A percentile compares a stretch with the other conserved stretches of the same genome.
Evolutionary conservation across 495 filamentous ascomycete species (phyloP).

Genomic region (Podospora tetraspora): DNA sequence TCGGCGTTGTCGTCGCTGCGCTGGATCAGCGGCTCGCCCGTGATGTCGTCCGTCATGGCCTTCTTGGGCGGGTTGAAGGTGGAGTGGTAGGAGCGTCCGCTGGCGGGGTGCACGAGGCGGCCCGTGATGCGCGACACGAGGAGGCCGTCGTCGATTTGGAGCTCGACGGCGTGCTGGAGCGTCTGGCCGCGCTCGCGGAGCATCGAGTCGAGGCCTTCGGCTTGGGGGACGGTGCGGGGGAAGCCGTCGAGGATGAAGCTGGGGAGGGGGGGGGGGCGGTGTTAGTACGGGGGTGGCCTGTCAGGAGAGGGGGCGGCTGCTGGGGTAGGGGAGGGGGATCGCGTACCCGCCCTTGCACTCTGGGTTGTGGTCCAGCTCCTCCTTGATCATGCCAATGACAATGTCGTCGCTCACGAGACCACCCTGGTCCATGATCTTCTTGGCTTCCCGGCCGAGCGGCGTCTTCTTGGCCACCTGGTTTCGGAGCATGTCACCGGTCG

Average conservation of each 20-base stretch:
- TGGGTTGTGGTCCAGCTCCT: slow-evolving; percentile 83
- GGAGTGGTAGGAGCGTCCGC: slow-evolving; percentile 93
- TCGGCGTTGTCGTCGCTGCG: slow-evolving; percentile 96
- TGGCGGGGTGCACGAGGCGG: slow-evolving; percentile 90
- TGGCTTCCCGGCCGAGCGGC: slow-evolving; percentile 85
- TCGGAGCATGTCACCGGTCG: slow-evolving; percentile 98
- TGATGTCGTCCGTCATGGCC: slow-evolving; percentile 91
- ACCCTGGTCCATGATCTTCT: slow-evolving; percentile 99
- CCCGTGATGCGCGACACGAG: slow-evolving; percentile 95
- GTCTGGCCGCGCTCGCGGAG: slow-evolving; percentile 64
- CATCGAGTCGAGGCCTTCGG: slow-evolving; percentile 91
- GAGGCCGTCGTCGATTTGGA: slow-evolving; percentile 91
- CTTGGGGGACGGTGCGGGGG: slow-evolving; percentile 92
- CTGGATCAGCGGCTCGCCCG: slow-evolving; percentile 94
- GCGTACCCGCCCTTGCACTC: slow-evolving; percentile 96
- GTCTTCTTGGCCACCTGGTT: slow-evolving; percentile 99
- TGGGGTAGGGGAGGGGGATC: slow-evolving; percentile 2
- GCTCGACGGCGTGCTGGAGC: slow-evolving; percentile 89
- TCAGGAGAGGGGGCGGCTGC: not conserved
- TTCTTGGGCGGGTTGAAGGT: slow-evolving; percentile 98
- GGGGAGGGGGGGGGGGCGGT: not conserved
- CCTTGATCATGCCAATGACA: slow-evolving; percentile 98
- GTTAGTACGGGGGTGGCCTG: slow-evolving; percentile 2
- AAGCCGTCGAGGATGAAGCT: slow-evolving; percentile 99
- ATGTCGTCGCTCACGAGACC: slow-evolving; percentile 98